Conservation (phyloP, 805 yeast genomes). For the Nematodospora valgi region DNA sequence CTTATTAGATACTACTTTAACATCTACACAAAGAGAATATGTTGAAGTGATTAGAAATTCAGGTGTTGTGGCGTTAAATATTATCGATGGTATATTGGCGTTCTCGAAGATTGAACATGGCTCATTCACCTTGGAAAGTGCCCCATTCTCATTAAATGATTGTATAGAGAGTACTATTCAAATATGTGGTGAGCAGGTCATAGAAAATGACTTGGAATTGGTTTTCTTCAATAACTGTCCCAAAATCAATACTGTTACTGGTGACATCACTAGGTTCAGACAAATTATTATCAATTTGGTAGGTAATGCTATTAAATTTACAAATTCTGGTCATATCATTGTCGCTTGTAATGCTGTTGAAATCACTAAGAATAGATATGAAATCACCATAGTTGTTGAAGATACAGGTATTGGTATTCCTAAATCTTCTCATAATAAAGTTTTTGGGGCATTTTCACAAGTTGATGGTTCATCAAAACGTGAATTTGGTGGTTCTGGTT, state of each 20-base stretch:
- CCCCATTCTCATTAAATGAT: conserved; percentile 42
- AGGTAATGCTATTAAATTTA: conserved; percentile 54
- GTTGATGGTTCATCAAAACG: conserved; percentile 54
- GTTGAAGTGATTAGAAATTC: conserved; percentile 51
- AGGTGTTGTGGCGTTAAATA: conserved; percentile 49
- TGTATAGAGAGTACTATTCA: conserved; percentile 48
- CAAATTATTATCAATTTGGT: conserved; percentile 50
- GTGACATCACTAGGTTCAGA: conserved; percentile 49
- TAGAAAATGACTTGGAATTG: conserved; percentile 41
- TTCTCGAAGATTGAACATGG: conserved; percentile 57
- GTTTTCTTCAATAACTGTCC: conserved; percentile 42
- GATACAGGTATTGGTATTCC: conserved; percentile 59
- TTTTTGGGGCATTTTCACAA: conserved; percentile 52
- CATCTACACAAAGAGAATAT: conserved; percentile 43
- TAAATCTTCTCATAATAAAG: conserved; percentile 37
- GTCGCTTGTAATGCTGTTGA: conserved; percentile 31
- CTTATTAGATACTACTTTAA: conserved; percentile 45
- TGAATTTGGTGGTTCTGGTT: conserved; percentile 51
- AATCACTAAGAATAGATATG: conserved; percentile 29
- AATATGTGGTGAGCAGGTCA: conserved; percentile 46
- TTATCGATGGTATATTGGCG: conserved; percentile 53
- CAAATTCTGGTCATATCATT: conserved; percentile 40
- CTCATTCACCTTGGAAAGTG: conserved; percentile 41
- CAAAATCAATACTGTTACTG: conserved; percentile 34
- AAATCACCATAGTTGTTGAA: conserved; percentile 36